Conservation (phyloP, 2,329 filamentous ascomycete genomes). For the Biscogniauxia sp. region DNA sequence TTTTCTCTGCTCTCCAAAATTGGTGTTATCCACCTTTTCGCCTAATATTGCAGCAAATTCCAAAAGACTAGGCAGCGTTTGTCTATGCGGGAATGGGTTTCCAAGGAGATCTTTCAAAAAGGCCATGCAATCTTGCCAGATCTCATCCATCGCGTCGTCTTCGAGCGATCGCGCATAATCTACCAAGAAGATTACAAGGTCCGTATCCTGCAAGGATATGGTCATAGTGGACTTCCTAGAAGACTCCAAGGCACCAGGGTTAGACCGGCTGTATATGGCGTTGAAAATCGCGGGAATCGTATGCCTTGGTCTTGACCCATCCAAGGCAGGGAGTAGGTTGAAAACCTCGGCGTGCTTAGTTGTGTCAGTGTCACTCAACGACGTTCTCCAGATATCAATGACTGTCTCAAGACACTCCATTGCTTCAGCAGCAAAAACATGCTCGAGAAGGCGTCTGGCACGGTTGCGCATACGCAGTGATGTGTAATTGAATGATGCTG, state of each 20-base stretch:
- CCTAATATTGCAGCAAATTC: conserved; percentile 89
- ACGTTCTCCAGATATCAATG: conserved; percentile 75
- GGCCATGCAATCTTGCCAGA: conserved; percentile 90
- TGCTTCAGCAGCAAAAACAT: conserved; percentile 87
- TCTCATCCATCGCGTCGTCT: conserved; percentile 97
- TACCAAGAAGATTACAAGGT: conserved; percentile 84
- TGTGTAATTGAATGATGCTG: conserved; percentile 85
- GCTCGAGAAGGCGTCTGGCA: conserved; percentile 82
- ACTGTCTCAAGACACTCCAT: conserved; percentile 92
- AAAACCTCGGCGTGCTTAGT: conserved; percentile 66
- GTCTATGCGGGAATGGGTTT: conserved; percentile 92
- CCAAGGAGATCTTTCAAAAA: conserved; percentile 87
- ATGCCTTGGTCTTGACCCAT: conserved; percentile 86
- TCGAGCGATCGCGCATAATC: conserved; percentile 88
- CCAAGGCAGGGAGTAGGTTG: conserved; percentile 83
- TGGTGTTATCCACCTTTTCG: conserved; percentile 96
- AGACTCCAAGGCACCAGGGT: conserved; percentile 74
- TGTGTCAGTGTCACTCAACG: conserved; percentile 42
- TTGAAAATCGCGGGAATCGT: conserved; percentile 94
- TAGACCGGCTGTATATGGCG: conserved; percentile 91
- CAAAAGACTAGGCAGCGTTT: conserved; percentile 80
- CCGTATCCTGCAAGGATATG: conserved; percentile 76
- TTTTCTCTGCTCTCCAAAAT: conserved; percentile 88
- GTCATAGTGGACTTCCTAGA: conserved; percentile 84
- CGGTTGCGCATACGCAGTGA: conserved; percentile 88